Percentiles rank a stretch among this genome's conserved stretches.
Conservation (phyloP, 805 yeast species). For the Blastobotrys muscicola region DNA sequence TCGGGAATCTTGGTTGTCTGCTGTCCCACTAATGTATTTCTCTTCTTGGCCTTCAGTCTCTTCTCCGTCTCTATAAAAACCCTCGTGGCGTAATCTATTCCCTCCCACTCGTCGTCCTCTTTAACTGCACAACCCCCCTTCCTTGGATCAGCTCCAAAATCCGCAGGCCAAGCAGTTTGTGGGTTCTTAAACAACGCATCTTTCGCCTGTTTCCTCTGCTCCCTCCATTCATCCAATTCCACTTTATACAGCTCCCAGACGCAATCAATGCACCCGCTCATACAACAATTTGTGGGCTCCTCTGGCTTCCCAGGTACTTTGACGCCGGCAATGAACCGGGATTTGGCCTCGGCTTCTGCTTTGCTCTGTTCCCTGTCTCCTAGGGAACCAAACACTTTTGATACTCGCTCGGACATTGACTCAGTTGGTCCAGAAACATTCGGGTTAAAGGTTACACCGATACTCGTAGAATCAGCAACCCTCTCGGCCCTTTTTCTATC, state of each 20-base stretch:
- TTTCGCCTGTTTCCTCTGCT: constrained; percentile 50
- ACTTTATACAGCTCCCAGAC: constrained; percentile 93
- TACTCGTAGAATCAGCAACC: too few species aligned
- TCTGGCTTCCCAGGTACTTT: constrained; percentile 72
- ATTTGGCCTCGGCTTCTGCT: constrained; percentile 25
- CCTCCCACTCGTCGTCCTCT: constrained; percentile 41
- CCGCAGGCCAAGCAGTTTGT: constrained; percentile 51
- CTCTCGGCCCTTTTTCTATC: too few species aligned
- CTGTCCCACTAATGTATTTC: too few species aligned
- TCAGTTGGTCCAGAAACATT: constrained; percentile 2
- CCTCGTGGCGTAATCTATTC: constrained; percentile 64
- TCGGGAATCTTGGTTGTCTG: too few species aligned
- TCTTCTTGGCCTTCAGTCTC: constrained; percentile 28
- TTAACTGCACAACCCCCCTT: constrained; percentile 5
- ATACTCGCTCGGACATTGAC: constrained; percentile 10
- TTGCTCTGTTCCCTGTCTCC: constrained; percentile 26
- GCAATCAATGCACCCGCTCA: constrained; percentile 95
- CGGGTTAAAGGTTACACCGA: constrained; percentile 14
- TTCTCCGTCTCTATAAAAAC: constrained; percentile 82
- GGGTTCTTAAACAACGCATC: constrained; percentile 30
- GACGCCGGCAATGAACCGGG: constrained; percentile 48
- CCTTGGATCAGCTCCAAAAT: constrained; percentile 43
- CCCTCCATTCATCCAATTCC: constrained; percentile 77
- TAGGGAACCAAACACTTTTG: constrained; percentile 26
- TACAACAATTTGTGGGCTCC: constrained; percentile 94